These are phyloP conservation scores for Chaetomium sp. DNA, from an alignment of 2,329 filamentous ascomycete species.

Conservation along the genomic window DNA sequence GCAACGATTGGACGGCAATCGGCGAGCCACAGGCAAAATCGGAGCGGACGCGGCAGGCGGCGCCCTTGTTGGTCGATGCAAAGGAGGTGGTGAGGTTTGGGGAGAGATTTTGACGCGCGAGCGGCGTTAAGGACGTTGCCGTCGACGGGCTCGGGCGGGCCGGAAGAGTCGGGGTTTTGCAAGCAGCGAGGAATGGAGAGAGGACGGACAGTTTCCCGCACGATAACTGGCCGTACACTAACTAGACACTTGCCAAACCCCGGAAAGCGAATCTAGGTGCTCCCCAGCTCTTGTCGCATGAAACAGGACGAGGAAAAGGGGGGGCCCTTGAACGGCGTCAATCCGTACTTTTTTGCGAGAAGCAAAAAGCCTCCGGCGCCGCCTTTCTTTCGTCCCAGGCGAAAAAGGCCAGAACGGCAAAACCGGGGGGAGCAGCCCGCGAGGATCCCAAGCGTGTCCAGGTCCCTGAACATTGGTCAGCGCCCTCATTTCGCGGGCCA, in stretches of 20 bases:
- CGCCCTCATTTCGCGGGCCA: slow-evolving; percentile 23
- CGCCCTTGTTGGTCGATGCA: neutral
- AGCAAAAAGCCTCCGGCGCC: neutral
- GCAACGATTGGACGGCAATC: neutral
- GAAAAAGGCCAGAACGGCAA: slow-evolving; percentile 14
- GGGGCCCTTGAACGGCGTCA: neutral
- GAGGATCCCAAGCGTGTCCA: slow-evolving; percentile 1
- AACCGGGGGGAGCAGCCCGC: slow-evolving; percentile 3
- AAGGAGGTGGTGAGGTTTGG: slow-evolving; percentile 10
- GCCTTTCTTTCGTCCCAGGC: neutral
- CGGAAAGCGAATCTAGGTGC: slow-evolving; percentile 4
- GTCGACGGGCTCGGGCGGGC: slow-evolving; percentile 9
- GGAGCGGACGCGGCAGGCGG: neutral
- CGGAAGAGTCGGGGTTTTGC: slow-evolving; percentile 23
- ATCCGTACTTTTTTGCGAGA: neutral
- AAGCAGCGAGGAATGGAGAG: slow-evolving; percentile 11
- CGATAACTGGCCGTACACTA: too few species aligned
- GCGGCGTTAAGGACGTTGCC: slow-evolving; percentile 10
- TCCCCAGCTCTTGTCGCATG: slow-evolving; percentile 8
- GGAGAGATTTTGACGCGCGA: slow-evolving; percentile 20
- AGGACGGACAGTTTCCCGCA: neutral
- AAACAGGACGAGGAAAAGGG: slow-evolving; percentile 1
- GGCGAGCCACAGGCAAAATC: neutral
- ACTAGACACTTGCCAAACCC: slow-evolving; percentile 2
- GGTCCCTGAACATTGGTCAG: slow-evolving; percentile 25